A percentile compares a stretch with the other conserved stretches of the same genome.
Evolutionary conservation across 352 stramenopile genomes (phyloP).

Genomic region (Phytophthora pinifolia): DNA sequence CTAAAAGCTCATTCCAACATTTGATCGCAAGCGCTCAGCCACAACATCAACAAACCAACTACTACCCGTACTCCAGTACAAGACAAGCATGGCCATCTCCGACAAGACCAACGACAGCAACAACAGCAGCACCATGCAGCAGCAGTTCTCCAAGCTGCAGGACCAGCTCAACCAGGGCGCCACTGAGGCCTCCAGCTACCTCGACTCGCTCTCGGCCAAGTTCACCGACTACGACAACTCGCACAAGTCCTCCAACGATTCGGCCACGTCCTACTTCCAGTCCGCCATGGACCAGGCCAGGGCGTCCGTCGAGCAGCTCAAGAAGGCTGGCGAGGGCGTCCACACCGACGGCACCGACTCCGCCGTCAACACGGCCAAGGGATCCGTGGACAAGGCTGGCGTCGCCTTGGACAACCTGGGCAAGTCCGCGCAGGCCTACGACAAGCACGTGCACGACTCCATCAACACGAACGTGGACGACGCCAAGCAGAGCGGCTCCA

Average conservation of each 20-base stretch:
- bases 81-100: slow-evolving; percentile 26
- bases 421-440: slow-evolving; percentile 24
- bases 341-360: slow-evolving; percentile 20
- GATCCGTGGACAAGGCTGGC: slow-evolving; percentile 35
- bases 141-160: slow-evolving; percentile 41
- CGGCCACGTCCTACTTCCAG: slow-evolving; percentile 39
- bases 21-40: slow-evolving; percentile 12
- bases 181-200: slow-evolving; percentile 32
- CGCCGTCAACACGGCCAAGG: slow-evolving; percentile 24
- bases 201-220: slow-evolving; percentile 42
- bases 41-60: slow-evolving; percentile 3
- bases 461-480: slow-evolving; percentile 20
- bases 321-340: slow-evolving; percentile 23
- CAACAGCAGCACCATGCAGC: slow-evolving; percentile 24
- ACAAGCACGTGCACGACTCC: slow-evolving; percentile 11
- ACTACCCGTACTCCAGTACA: background rate
- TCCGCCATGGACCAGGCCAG: slow-evolving; percentile 33
- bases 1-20: slow-evolving; percentile 12
- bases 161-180: slow-evolving; percentile 33
- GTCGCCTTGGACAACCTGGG: slow-evolving; percentile 30
- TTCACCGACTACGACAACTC: slow-evolving; percentile 44
- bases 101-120: slow-evolving; percentile 16
- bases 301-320: slow-evolving; percentile 24
- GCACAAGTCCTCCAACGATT: slow-evolving; percentile 37
- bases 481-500: slow-evolving; percentile 29